These are phyloP conservation scores for Bifiguratus adelaidae DNA, from an alignment of 192 early-diverging fungal species.

Conservation along the genomic window DNA sequence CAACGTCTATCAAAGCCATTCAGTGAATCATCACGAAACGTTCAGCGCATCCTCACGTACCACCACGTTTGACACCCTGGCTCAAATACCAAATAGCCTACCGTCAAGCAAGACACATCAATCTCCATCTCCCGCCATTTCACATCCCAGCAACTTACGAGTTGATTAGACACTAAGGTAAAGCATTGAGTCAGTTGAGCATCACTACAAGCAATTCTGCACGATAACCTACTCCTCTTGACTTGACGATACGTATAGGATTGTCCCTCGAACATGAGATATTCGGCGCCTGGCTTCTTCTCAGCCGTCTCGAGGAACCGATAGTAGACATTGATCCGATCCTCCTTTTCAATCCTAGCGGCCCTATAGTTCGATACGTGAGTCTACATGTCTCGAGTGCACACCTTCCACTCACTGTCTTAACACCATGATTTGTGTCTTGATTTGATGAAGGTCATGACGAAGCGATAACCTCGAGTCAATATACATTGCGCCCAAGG, in stretches of 20 bases:
- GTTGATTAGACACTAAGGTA: conserved; percentile 1
- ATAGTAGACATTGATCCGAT: conserved; percentile 29
- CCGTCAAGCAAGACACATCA: neutral
- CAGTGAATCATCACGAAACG: neutral
- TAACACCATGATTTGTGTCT: conserved; percentile 13
- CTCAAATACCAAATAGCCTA: conserved; percentile 15
- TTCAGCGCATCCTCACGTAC: neutral
- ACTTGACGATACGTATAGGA: conserved; percentile 32
- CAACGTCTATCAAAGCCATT: conserved; percentile 14
- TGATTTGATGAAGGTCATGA: conserved; percentile 23
- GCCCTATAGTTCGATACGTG: neutral
- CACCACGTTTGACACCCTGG: conserved; percentile 10
- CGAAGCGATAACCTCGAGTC: conserved; percentile 28
- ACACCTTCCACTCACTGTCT: conserved; percentile 5
- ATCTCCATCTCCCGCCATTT: neutral
- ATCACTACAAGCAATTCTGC: neutral
- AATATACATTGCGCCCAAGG: conserved; percentile 31
- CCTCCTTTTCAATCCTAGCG: conserved; percentile 24
- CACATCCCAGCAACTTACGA: neutral
- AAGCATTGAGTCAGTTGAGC: neutral
- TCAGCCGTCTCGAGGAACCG: conserved; percentile 30
- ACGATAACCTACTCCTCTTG: conserved; percentile 28
- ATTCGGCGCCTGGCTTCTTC: conserved; percentile 24
- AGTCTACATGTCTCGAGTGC: neutral
- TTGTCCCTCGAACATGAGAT: conserved; percentile 34